Base-by-base conservation (phyloP, 352 stramenopile genomes). In the Halophytophthora batemanensis region DNA sequence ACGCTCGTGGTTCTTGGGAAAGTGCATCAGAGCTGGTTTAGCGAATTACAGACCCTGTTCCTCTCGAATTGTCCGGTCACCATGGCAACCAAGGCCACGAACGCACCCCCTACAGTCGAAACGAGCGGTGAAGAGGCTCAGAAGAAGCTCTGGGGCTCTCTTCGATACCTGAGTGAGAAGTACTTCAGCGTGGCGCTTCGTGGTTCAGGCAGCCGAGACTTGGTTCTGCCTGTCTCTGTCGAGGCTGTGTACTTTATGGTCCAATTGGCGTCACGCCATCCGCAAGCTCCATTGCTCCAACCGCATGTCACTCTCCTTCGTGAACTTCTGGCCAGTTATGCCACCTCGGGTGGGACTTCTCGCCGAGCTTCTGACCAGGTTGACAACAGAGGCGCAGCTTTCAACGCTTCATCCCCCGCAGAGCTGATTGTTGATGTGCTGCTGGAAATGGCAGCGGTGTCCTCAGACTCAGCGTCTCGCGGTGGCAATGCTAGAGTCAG, bases 21-120 rank as follows among this genome's bases (percentile, higher is more conserved):
- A 38, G 61, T 80, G 0, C 77, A 88, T 50, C 77, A 88, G 25
- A 70, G 64, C 25, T 88, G 77, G 77, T 33, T 82, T 17, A 84
- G 72, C 23, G 71, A 82, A 18, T 33, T 77, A 15, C 63, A 74
- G 17, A 70, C 68, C 19, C 25, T 83, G 14, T 83, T 80, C 15
- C 62, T 86, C 11, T 49, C 53, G 3, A 66, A 75, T 29, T 72
- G 46, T 11, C 56, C 44, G 0, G 33, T 44, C 3, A 31, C 54
- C 23, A 15, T 12, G 6, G 38, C 40, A 21, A 3, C n/a, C 19
- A 11, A 29, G 19, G 10, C 17, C 22, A 22, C n/a, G n/a, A n/a
- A n/a, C n/a, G n/a, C n/a, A n/a, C n/a, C n/a, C n/a, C n/a, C n/a
- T n/a, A n/a, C n/a, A n/a, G n/a, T n/a, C 17, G 7, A 15, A 12